A percentile compares a stretch with the other conserved stretches of the same genome.
These are phyloP conservation scores for Aspergillus ustus DNA, from an alignment of 2,329 filamentous ascomycete genomes.

Conservation along the genomic window DNA sequence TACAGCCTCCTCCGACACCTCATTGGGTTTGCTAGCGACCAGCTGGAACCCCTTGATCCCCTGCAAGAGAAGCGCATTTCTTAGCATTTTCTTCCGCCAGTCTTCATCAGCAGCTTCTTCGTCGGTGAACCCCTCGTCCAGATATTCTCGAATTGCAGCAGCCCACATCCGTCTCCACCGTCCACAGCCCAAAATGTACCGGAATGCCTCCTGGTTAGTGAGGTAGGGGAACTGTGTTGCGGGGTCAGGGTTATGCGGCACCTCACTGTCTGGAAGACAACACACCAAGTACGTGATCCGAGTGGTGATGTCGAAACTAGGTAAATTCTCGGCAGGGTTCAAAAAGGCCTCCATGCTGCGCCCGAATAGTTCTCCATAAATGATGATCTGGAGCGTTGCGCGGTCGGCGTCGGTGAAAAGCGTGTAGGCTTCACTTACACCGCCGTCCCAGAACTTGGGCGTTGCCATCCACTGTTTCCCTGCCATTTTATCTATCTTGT, in stretches of 20 bases:
- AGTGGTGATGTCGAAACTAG: constrained; percentile 24
- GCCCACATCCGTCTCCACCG: constrained; percentile 35
- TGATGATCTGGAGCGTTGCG: constrained; percentile 37
- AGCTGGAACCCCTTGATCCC: constrained; percentile 37
- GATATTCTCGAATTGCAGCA: constrained; percentile 15
- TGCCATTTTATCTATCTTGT: constrained; percentile 40
- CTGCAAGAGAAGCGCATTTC: constrained; percentile 31
- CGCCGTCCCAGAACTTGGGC: constrained; percentile 36
- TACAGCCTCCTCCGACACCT: background rate
- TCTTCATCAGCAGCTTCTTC: constrained; percentile 17
- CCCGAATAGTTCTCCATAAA: constrained; percentile 39
- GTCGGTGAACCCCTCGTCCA: background rate
- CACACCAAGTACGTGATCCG: constrained; percentile 38
- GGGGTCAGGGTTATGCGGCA: constrained; percentile 8
- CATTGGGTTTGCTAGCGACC: constrained; percentile 24
- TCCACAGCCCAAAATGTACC: constrained; percentile 28
- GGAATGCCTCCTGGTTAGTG: constrained; percentile 18
- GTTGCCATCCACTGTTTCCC: constrained; percentile 34
- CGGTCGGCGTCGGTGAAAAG: constrained; percentile 28
- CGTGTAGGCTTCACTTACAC: constrained; percentile 35
- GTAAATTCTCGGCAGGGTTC: constrained; percentile 10
- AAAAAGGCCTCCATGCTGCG: constrained; percentile 30
- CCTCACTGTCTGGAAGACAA: constrained; percentile 32
- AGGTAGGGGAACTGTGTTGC: background rate
- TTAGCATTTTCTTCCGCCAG: constrained; percentile 31